phyloP scores from a whole-genome alignment of 805 yeast genomes.

The Sporopachydermia lactativora region DNA sequence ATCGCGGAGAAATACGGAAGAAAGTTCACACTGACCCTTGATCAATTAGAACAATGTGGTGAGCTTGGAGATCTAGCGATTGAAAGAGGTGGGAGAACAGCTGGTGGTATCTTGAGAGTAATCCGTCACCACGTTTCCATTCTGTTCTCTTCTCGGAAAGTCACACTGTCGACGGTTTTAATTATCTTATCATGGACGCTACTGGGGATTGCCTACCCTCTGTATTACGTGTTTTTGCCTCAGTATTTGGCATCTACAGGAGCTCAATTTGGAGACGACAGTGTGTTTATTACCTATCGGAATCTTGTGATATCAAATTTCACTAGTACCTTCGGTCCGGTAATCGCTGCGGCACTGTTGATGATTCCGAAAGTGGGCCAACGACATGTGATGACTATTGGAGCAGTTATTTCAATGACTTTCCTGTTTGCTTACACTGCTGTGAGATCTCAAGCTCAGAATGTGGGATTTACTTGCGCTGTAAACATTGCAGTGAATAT shows the following conservation, averaged over 20 bases:
- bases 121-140: slow-evolving; percentile 26
- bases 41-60: slow-evolving; percentile 33
- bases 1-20: slow-evolving; percentile 35
- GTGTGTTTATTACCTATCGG: slow-evolving; percentile 14
- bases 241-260: slow-evolving; percentile 37
- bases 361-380: slow-evolving; percentile 27
- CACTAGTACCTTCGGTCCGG: slow-evolving; percentile 37
- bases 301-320: slow-evolving; percentile 27
- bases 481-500: slow-evolving; percentile 35
- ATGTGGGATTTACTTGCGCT: slow-evolving; percentile 34
- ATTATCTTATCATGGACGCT: slow-evolving; percentile 39
- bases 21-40: slow-evolving; percentile 29
- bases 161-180: slow-evolving; percentile 32
- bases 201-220: slow-evolving; percentile 44
- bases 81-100: slow-evolving; percentile 10
- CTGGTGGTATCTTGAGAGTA: slow-evolving; percentile 15
- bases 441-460: slow-evolving; percentile 38
- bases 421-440: slow-evolving; percentile 51
- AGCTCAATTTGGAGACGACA: slow-evolving; percentile 18
- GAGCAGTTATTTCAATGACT: slow-evolving; percentile 40
- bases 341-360: slow-evolving; percentile 24
- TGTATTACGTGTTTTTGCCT: slow-evolving; percentile 41
- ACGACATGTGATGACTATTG: slow-evolving; percentile 39
- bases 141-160: slow-evolving; percentile 30
- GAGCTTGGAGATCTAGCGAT: slow-evolving; percentile 16